phyloP scores from a whole-genome alignment of 2,329 filamentous ascomycete genomes.

The Pezicula carpinea region DNA sequence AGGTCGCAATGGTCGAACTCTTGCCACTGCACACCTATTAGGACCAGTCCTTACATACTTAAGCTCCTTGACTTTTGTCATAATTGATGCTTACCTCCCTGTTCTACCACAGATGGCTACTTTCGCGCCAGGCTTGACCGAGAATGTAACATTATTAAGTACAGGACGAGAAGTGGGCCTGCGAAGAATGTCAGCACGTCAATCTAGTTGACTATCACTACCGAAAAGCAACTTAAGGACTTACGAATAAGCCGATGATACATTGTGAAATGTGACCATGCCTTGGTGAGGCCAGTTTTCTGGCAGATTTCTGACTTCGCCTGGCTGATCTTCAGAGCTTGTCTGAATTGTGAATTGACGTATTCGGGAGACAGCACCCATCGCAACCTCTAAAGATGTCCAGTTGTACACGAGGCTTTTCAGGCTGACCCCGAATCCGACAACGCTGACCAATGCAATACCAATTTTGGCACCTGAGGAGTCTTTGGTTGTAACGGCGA shows the following conservation, averaged over 20 bases:
- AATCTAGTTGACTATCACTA: neutral
- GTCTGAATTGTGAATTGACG: conserved; percentile 23
- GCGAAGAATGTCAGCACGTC: neutral
- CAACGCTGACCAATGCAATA: conserved; percentile 3
- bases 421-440: conserved; percentile 3
- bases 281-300: conserved; percentile 1
- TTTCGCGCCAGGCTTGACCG: conserved; percentile 53
- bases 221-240: neutral
- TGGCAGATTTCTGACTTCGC: neutral
- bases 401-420: conserved; percentile 31
- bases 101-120: conserved; percentile 47
- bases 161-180: conserved; percentile 26
- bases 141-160: conserved; percentile 23
- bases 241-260: conserved; percentile 3
- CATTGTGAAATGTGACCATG: neutral
- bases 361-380: conserved; percentile 50
- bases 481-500: conserved; percentile 1
- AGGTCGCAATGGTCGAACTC: conserved; percentile 40
- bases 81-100: conserved; percentile 25
- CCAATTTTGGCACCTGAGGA: conserved; percentile 4
- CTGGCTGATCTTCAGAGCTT: conserved; percentile 40
- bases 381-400: conserved; percentile 51
- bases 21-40: conserved; percentile 38
- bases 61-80: neutral
- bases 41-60: neutral